Evolutionary conservation across 164 flowering plant species (phyloP), one percentile per base, ranked within the genome.

Genomic region (Tinospora cordifolia): DNA sequence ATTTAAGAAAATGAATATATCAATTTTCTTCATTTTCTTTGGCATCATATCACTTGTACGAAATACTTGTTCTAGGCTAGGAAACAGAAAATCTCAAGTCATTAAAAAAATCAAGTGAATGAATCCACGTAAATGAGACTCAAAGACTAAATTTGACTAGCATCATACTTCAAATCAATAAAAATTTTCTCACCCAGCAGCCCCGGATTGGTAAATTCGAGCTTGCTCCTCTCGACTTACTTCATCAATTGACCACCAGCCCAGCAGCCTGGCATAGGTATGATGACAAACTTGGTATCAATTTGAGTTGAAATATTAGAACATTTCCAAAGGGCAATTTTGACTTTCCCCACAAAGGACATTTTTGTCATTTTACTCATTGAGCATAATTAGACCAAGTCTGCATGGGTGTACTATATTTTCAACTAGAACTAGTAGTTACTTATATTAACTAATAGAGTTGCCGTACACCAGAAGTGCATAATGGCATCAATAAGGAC

Each of bases 221-320:
- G 98, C 97, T 27, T 84, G 97, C 70, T 93, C 98, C 79, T 93
- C 96, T 75, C 84, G 84, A 77, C 92, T 88, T 69, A 89, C 88
- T 81, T 93, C 98, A 80, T 93, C 98, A 80, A 91, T 90, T 36
- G 97, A 91, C 96, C 98, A 93, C 98, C 98, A 93, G 66, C 97
- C 98, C 17, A 93, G 85, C 65, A 93, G 80, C 84, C 98, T 93
- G 77, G 60, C 2, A 51, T 34, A 41, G 62, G 67, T 65, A 39
- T 27, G 47, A 70, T 22, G 5, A 49, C 2, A 49, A 34, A 75
- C 36, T 26, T 36, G 66, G 6, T 36, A 69, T 30, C 36, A 30
- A 30, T 30, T 30, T 30, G 36, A 30, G 36, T 30, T 30, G 36
- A 1, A 30, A 30, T 30, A 2, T 4, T 30, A n/a, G 8, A 62